Conservation (phyloP, 2,329 filamentous ascomycete genomes). For the Colletotrichum phormii region DNA sequence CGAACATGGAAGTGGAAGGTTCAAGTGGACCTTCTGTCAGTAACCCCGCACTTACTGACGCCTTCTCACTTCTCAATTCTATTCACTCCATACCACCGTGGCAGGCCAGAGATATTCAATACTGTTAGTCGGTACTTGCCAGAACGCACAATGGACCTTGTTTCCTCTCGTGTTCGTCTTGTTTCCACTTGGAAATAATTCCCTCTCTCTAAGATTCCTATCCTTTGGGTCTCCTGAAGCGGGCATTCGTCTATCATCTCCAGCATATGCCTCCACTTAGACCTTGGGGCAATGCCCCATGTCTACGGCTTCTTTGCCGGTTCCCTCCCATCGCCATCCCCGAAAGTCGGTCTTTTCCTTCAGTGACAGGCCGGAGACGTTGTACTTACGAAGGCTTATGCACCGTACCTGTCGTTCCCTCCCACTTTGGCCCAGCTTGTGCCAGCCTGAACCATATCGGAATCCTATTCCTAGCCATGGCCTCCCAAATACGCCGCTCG, state of each 20-base stretch:
- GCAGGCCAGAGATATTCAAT: background rate
- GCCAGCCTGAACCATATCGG: background rate
- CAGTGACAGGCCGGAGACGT: background rate
- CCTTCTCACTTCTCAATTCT: background rate
- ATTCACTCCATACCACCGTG: background rate
- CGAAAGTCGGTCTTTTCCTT: background rate
- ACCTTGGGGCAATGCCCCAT: background rate
- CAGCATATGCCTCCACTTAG: background rate
- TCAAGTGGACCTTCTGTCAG: constrained; percentile 1
- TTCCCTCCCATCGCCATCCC: background rate
- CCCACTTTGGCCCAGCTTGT: constrained; percentile 12
- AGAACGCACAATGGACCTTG: background rate
- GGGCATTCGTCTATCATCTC: background rate
- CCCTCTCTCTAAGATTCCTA: background rate
- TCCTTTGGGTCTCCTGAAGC: background rate
- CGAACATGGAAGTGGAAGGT: constrained; percentile 16
- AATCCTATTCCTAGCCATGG: background rate
- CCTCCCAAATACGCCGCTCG: background rate
- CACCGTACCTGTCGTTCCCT: constrained; percentile 33
- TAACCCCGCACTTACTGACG: constrained; percentile 18
- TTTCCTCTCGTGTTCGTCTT: background rate
- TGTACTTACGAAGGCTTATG: constrained; percentile 9
- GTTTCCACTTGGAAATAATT: background rate
- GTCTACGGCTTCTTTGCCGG: background rate
- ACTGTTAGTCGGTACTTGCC: background rate